Evolutionary conservation across 2,329 filamentous ascomycete species (phyloP).

Genomic region (Ceratocystis variospora): DNA sequence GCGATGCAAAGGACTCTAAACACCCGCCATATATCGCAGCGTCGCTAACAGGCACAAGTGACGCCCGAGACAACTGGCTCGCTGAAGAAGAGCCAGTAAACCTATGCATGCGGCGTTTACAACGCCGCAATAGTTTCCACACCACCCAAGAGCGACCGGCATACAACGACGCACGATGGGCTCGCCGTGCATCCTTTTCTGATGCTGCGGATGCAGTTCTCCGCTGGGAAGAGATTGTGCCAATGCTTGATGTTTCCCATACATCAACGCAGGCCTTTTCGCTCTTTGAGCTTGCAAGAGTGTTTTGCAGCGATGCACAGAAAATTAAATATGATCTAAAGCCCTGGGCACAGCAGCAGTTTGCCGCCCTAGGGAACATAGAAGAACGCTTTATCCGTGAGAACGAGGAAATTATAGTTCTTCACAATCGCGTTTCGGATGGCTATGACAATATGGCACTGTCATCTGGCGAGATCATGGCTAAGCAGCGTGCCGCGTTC

Average conservation of each 20-base stretch:
- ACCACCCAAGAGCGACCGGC: constrained; percentile 22
- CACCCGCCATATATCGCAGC: background rate
- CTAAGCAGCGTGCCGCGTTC: constrained; percentile 53
- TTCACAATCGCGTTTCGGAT: constrained; percentile 59
- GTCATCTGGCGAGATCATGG: constrained; percentile 53
- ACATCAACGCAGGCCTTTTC: constrained; percentile 10
- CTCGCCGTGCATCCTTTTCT: constrained; percentile 61
- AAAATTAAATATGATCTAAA: constrained; percentile 39
- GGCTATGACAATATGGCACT: constrained; percentile 55
- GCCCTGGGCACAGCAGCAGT: constrained; percentile 47
- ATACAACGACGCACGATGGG: constrained; percentile 49
- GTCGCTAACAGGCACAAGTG: background rate
- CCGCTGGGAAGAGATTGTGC: constrained; percentile 45
- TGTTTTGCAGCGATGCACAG: constrained; percentile 40
- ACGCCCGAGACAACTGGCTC: constrained; percentile 9
- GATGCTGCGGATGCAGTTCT: constrained; percentile 62
- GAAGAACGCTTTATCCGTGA: constrained; percentile 50
- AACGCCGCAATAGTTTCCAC: constrained; percentile 48
- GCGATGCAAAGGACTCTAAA: background rate
- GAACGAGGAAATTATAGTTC: constrained; percentile 47
- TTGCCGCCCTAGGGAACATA: constrained; percentile 43
- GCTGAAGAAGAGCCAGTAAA: constrained; percentile 9
- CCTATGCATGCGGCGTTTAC: constrained; percentile 27
- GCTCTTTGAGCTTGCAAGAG: constrained; percentile 35
- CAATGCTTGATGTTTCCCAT: constrained; percentile 26